Evolutionary conservation across 495 filamentous ascomycete genomes (phyloP), one percentile per base, ranked within the genome.

Genomic region (Xylaria palmicola): DNA sequence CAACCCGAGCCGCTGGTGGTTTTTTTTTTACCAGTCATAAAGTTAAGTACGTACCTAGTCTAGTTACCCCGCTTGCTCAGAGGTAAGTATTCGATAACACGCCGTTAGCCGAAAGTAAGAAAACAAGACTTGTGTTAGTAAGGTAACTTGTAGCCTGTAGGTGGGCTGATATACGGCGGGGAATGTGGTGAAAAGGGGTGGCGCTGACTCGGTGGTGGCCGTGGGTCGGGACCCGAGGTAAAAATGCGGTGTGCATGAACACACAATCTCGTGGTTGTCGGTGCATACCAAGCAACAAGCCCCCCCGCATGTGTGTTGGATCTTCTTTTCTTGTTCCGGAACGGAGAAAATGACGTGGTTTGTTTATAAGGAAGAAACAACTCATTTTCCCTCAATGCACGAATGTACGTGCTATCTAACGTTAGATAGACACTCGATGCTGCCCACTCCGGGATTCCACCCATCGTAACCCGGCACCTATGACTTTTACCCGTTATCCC

Each of bases 231-330:
- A n/a, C n/a, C 15, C 45, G 45, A 51, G 24, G 15, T 7, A n/a
- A 56, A 56, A 56, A 56, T 56, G 53, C 53, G 53, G 53, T 56
- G 43, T 45, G 54, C 61, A 68, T 64, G 53, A 63, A 62, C 48
- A 62, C 49, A 66, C 54, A 64, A 62, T 61, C 57, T 68, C 52
- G 56, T 47, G 24, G 56, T 40, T 57, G 47, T 50, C 45, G 27
- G 30, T 26, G 52, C 60, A 45, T 49, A 29, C 51, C 36, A 55
- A 41, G 51, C 13, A 55, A 55, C 12, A 10, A 40, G 17, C 41
- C 27, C n/a, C 53, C 53, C 53, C 53, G 47, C 59, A 62, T 50
- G 56, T 59, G 53, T 50, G 44, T 45, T 24, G 59, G 56, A 57
- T 54, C 60, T 59, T 62, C 34, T 17, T 44, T 60, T 50, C 53